These are phyloP conservation scores for Puccinia horiana DNA, from an alignment of 1,284 basidiomycete genomes.

Conservation along the genomic window DNA sequence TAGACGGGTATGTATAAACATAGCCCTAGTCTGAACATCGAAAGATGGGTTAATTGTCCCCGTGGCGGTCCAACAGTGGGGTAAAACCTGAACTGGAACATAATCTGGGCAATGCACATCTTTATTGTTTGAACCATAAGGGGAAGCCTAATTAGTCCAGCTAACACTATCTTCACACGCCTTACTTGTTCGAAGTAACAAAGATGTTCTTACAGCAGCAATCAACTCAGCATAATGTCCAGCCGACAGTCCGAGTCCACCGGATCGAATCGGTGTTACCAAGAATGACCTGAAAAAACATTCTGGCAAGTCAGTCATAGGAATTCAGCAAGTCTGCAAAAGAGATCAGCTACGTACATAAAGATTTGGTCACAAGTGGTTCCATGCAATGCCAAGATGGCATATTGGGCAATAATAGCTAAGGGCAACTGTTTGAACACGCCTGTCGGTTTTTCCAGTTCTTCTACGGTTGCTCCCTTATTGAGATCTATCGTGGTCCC, in stretches of 20 bases:
- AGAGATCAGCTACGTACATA: conserved; percentile 51
- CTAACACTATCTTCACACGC: neutral
- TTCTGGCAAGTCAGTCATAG: neutral
- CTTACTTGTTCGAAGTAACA: neutral
- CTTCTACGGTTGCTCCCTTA: neutral
- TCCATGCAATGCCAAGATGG: conserved; percentile 57
- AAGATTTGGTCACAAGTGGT: conserved; percentile 59
- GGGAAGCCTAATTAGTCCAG: neutral
- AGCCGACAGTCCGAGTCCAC: conserved; percentile 57
- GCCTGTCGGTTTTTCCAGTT: conserved; percentile 21
- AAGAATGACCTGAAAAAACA: conserved; percentile 54
- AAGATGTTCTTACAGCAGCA: conserved; percentile 56
- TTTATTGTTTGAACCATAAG: conserved; percentile 43
- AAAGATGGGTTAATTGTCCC: conserved; percentile 56
- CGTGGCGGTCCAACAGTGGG: conserved; percentile 65
- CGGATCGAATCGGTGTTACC: conserved; percentile 56
- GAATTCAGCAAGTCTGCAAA: neutral
- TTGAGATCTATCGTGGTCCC: conserved; percentile 5
- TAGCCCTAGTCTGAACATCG: conserved; percentile 56
- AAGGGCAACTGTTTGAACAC: conserved; percentile 53
- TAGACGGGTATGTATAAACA: conserved; percentile 53
- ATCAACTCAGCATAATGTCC: conserved; percentile 59
- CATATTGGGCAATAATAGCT: conserved; percentile 57
- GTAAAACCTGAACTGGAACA: conserved; percentile 66
- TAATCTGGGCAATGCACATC: conserved; percentile 53